phyloP scores from a whole-genome alignment of 768 basidiomycete genomes.

The Amanita phalloides region DNA sequence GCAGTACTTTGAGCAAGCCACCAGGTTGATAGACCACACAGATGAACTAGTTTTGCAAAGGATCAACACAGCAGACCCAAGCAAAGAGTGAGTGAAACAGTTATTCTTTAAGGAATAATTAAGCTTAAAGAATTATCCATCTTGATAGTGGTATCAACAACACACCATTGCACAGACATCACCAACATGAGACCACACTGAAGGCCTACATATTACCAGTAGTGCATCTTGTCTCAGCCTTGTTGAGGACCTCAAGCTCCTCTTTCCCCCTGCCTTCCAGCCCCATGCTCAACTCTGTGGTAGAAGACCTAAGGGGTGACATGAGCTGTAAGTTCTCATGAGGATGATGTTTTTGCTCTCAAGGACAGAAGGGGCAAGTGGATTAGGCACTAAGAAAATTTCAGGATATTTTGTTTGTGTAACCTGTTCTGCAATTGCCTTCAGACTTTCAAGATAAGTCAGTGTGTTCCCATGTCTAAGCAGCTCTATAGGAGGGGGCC shows the following conservation, averaged over 20 bases:
- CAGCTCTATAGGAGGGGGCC: not conserved
- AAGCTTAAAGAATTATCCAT: too few species aligned
- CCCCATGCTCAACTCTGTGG: not conserved
- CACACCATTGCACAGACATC: slow-evolving; percentile 12
- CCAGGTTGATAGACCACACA: slow-evolving; percentile 4
- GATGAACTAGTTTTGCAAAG: slow-evolving; percentile 8
- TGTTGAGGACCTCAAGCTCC: not conserved
- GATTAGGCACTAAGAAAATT: not conserved
- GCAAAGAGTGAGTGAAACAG: not conserved
- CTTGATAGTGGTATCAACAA: slow-evolving; percentile 11
- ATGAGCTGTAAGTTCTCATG: not conserved
- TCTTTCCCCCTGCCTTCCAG: not conserved
- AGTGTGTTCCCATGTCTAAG: not conserved
- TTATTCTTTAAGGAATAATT: too few species aligned
- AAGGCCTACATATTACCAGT: slow-evolving; percentile 8
- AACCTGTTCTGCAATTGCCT: not conserved
- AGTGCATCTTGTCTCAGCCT: slow-evolving; percentile 7
- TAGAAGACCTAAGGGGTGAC: not conserved
- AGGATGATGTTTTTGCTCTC: not conserved
- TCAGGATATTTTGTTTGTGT: not conserved
- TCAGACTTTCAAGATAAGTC: not conserved
- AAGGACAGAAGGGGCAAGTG: not conserved
- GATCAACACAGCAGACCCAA: slow-evolving; percentile 7
- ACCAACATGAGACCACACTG: slow-evolving; percentile 8
- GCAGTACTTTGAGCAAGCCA: slow-evolving; percentile 1